phyloP scores from a whole-genome alignment of 2,329 filamentous ascomycete genomes.

The Ceratocystis smalleyi region DNA sequence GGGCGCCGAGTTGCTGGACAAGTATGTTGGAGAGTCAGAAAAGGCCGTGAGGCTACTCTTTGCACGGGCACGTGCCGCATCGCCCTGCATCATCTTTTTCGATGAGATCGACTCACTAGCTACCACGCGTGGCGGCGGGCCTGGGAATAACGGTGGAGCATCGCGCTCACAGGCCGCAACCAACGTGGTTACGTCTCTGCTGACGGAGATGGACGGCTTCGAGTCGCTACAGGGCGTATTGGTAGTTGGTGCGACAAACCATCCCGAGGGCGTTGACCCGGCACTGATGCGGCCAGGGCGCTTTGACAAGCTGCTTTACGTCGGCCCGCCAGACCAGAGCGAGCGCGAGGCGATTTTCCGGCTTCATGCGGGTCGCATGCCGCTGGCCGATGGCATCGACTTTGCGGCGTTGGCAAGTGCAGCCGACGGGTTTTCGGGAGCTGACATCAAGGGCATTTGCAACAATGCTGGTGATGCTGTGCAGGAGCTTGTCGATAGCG shows the following conservation, averaged over 20 bases:
- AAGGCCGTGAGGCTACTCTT: conserved; percentile 74
- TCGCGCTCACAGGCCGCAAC: conserved; percentile 36
- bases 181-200: conserved; percentile 74
- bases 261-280: conserved; percentile 70
- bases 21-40: conserved; percentile 95
- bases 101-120: conserved; percentile 39
- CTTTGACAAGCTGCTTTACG: conserved; percentile 73
- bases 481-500: conserved; percentile 22
- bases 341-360: conserved; percentile 63
- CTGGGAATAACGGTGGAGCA: conserved; percentile 28
- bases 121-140: conserved; percentile 45
- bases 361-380: conserved; percentile 47
- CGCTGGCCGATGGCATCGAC: conserved; percentile 48
- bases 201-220: conserved; percentile 94
- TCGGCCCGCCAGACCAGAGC: conserved; percentile 59
- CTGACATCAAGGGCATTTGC: conserved; percentile 53
- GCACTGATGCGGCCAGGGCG: conserved; percentile 74
- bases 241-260: conserved; percentile 81
- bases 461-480: conserved; percentile 31
- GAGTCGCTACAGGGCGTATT: conserved; percentile 70
- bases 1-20: conserved; percentile 81
- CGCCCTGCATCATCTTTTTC: conserved; percentile 78
- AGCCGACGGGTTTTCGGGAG: conserved; percentile 70
- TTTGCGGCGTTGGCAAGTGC: conserved; percentile 43
- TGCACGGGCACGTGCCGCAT: conserved; percentile 66